phyloP scores from a whole-genome alignment of 768 basidiomycete genomes.

The Auriscalpium orientale region DNA sequence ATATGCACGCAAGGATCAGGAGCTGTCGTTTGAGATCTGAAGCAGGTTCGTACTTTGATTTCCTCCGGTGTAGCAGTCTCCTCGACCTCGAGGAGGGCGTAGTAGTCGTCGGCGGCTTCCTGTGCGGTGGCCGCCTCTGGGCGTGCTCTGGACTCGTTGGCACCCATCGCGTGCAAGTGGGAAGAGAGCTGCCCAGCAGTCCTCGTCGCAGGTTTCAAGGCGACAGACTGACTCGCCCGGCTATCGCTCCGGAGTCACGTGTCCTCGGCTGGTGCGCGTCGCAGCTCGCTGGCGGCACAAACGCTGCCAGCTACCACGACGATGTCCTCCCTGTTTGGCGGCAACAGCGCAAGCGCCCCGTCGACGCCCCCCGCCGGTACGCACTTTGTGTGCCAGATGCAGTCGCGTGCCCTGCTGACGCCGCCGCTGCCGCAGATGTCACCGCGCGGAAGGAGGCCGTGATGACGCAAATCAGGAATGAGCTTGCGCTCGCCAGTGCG shows the following conservation, averaged over 20 bases:
- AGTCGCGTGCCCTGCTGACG: neutral
- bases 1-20: constrained; percentile 29
- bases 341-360: constrained; percentile 6
- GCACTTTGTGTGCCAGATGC: neutral
- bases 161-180: constrained; percentile 45
- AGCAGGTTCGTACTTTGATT: constrained; percentile 57
- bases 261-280: neutral
- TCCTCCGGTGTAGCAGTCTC: constrained; percentile 82
- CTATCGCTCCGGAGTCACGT: neutral
- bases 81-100: constrained; percentile 70
- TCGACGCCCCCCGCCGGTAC: constrained; percentile 9
- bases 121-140: constrained; percentile 16
- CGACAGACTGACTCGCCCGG: neutral
- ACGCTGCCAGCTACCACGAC: neutral
- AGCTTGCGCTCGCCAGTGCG: constrained; percentile 66
- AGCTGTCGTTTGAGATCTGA: neutral
- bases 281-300: neutral
- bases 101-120: constrained; percentile 54
- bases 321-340: constrained; percentile 21
- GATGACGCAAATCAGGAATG: constrained; percentile 59
- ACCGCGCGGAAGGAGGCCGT: constrained; percentile 33
- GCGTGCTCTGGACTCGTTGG: constrained; percentile 50
- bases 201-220: neutral
- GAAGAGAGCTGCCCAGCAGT: neutral
- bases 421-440: constrained; percentile 22